Evolutionary conservation across 2,329 filamentous ascomycete genomes (phyloP).

Genomic region (Pseudohalonectria lignicola): DNA sequence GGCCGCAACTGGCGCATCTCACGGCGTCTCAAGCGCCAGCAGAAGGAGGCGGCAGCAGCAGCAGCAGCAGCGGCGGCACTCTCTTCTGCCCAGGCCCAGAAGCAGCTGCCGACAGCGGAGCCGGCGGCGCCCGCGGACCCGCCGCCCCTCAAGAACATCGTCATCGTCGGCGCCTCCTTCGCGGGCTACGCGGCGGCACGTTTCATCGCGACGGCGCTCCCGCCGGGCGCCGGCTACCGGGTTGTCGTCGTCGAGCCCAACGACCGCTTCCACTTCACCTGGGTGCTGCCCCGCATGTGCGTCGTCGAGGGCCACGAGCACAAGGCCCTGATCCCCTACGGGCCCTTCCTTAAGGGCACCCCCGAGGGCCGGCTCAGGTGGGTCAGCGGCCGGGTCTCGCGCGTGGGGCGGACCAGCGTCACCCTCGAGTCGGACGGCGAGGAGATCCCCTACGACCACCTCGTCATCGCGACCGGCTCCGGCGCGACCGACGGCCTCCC

Average conservation of each 20-base stretch:
- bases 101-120: not conserved
- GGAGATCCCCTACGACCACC: conserved; percentile 38
- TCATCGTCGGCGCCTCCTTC: conserved; percentile 47
- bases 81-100: too few relatives aligned
- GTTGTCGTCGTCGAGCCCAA: conserved; percentile 49
- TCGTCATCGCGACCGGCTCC: conserved; percentile 47
- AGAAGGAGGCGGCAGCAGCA: too few relatives aligned
- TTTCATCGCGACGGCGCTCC: conserved; percentile 35
- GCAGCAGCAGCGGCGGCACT: not conserved
- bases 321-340: conserved; percentile 51
- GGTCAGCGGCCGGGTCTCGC: conserved; percentile 18
- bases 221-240: conserved; percentile 31
- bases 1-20: not conserved
- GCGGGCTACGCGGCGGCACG: conserved; percentile 38
- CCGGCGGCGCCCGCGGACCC: not conserved
- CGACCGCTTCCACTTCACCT: conserved; percentile 50
- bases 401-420: conserved; percentile 23
- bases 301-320: conserved; percentile 44
- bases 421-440: conserved; percentile 16
- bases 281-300: conserved; percentile 47
- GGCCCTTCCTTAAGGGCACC: conserved; percentile 22
- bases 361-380: conserved; percentile 9
- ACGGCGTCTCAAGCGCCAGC: not conserved
- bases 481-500: conserved; percentile 31
- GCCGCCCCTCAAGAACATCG: conserved; percentile 28